Percentiles rank a stretch among this genome's conserved stretches.
These are phyloP conservation scores for Selaginella moellendorffii DNA, from an alignment of 75 land plant species.

Conservation along the genomic window DNA sequence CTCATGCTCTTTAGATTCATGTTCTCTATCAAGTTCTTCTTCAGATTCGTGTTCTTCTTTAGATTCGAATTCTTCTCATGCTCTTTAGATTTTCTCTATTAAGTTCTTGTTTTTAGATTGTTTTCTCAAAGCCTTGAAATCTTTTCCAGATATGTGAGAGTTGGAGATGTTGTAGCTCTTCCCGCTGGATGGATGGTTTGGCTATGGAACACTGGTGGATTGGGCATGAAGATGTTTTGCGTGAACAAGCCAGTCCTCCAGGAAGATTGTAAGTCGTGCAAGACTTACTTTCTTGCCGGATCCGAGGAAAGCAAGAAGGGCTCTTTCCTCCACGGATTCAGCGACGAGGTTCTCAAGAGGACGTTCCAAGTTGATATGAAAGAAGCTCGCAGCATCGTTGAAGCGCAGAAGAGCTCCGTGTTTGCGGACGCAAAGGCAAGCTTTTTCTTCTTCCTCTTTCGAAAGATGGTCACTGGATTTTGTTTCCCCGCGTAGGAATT, in stretches of 20 bases:
- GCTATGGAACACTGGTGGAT: background rate
- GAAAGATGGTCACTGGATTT: no score
- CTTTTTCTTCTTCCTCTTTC: no score
- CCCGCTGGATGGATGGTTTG: constrained; percentile 4
- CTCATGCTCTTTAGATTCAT: no score
- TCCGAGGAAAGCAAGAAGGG: background rate
- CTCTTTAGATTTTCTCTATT: no score
- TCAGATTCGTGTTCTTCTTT: no score
- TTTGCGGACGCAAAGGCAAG: background rate
- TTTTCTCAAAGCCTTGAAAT: no score
- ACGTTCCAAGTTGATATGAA: background rate
- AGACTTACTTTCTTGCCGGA: background rate
- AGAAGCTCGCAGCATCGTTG: background rate
- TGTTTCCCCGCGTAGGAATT: no score
- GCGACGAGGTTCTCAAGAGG: background rate
- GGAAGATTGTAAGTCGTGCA: background rate
- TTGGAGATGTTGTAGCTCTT: background rate
- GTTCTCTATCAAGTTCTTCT: no score
- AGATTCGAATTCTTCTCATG: no score
- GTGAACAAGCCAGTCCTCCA: background rate
- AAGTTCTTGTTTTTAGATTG: no score
- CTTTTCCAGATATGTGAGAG: background rate
- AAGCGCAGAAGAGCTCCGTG: background rate
- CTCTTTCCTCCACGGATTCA: constrained; percentile 3
- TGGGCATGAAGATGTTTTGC: background rate